Base-by-base conservation (phyloP, 179 eudicot species). In the Vitellaria paradoxa region DNA sequence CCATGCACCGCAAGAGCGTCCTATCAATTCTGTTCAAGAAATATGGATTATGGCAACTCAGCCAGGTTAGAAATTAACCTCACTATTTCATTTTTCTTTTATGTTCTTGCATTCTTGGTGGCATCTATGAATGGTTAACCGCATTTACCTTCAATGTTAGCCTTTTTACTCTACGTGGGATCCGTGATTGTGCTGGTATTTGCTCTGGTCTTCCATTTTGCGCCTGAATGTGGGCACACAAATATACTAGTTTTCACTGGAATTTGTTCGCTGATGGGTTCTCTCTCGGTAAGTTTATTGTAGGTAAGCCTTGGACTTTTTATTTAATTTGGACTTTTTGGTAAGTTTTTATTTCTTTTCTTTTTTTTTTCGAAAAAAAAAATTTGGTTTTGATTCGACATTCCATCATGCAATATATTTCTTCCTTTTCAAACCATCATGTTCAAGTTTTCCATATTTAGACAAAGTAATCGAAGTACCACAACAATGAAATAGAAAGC, bases 201-300 rank as follows among this genome's bases (percentile, higher is more conserved):
- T 82, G 81, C 88, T 71, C 79, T 91, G 79, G 67, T 87, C 68
- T 76, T 89, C 79, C 78, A 89, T 79, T 91, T 85, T 77, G 87
- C 83, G 21, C 91, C 93, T 21, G 76, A 74, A 62, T 86, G 83
- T 81, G 96, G 93, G 65, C 85, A 91, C 70, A 68, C 88, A 65
- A 90, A 90, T 63, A 88, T 88, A 67, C 70, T 91, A 77, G 87
- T 90, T 77, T 91, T 84, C 89, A 86, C 87, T 1, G 93, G 96
- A 71, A 90, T 91, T 68, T 91, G 96, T 76, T 91, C 96, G 15
- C 77, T 91, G 82, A 87, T 91, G 86, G 93, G 96, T 64, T 91
- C 96, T 75, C 90, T 91, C 84, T 88, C 93, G 90, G 96, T 90
- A 91, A 78, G 59, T 68, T 67, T 52, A 61, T 72, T 76, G 45